A percentile compares a stretch with the other conserved stretches of the same genome.
phyloP scores from a whole-genome alignment of 2,329 filamentous ascomycete species.

The Trichoderma afroharzianum region DNA sequence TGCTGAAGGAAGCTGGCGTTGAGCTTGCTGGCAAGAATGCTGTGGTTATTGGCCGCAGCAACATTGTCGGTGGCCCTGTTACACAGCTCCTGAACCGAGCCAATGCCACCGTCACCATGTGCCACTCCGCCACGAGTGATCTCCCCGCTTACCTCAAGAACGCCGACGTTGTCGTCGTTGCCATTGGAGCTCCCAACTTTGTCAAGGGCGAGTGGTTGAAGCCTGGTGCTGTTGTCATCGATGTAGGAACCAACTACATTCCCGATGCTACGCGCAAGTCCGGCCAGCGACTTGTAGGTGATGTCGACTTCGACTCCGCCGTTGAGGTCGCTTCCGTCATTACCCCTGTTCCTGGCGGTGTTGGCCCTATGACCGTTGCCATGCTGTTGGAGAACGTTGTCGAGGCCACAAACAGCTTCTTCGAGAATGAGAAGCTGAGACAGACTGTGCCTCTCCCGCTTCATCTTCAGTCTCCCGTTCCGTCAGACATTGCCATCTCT shows the following conservation, averaged over 20 bases:
- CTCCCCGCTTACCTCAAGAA: constrained; percentile 71
- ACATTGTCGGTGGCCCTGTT: constrained; percentile 96
- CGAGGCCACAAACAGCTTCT: constrained; percentile 75
- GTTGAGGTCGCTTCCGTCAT: constrained; percentile 84
- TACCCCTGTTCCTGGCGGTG: constrained; percentile 92
- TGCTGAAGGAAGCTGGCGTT: constrained; percentile 79
- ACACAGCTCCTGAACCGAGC: constrained; percentile 94
- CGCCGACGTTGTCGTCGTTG: constrained; percentile 87
- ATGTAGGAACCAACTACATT: constrained; percentile 96
- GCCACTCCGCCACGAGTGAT: constrained; percentile 81
- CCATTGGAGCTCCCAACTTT: constrained; percentile 82
- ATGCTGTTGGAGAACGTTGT: constrained; percentile 98
- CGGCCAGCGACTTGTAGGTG: constrained; percentile 85
- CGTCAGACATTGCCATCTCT: constrained; percentile 94
- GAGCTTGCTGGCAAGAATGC: constrained; percentile 86
- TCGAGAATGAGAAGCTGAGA: constrained; percentile 77
- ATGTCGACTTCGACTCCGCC: constrained; percentile 88
- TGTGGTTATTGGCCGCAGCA: constrained; percentile 89
- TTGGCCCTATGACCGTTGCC: constrained; percentile 97
- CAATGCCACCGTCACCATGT: constrained; percentile 93
- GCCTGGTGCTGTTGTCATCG: constrained; percentile 90
- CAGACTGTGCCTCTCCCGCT: constrained; percentile 79
- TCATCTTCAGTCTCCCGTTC: constrained; percentile 74
- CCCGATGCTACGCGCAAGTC: constrained; percentile 87
- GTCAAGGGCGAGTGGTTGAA: constrained; percentile 96